Conservation (phyloP, 2,329 filamentous ascomycete species). For the Rugonectria rugulosa region DNA sequence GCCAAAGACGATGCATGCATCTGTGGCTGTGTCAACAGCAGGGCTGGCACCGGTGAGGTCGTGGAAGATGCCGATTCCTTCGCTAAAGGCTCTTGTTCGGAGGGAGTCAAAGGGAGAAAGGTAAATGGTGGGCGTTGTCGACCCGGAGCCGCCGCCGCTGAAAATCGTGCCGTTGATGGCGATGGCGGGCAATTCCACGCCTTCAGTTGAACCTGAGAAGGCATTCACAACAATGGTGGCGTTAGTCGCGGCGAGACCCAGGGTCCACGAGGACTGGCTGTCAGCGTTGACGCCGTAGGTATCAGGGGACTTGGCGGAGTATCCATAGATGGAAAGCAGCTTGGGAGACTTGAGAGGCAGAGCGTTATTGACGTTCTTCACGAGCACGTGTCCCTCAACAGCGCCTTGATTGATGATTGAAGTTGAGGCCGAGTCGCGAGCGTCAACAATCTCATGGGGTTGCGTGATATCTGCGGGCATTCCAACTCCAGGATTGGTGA, state of each 20-base stretch:
- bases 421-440: neutral
- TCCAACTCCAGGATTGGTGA: neutral
- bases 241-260: neutral
- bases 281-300: no score
- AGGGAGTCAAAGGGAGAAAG: constrained; percentile 1
- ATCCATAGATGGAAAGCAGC: constrained; percentile 4
- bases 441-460: neutral
- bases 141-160: constrained; percentile 4
- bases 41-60: neutral
- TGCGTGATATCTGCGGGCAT: neutral
- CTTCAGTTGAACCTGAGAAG: neutral
- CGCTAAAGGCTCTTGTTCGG: neutral
- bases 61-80: neutral
- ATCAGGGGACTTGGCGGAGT: neutral
- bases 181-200: neutral
- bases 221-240: neutral
- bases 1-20: constrained; percentile 3
- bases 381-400: constrained; percentile 6
- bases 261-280: no score
- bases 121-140: neutral
- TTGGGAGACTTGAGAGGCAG: constrained; percentile 4
- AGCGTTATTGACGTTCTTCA: constrained; percentile 6
- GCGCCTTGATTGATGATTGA: neutral
- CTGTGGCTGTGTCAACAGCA: neutral
- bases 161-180: constrained; percentile 5